A percentile compares a stretch with the other conserved stretches of the same genome.
These are phyloP conservation scores for Magnolia kwangsiensis DNA, from an alignment of 164 flowering plant genomes.

Conservation along the genomic window DNA sequence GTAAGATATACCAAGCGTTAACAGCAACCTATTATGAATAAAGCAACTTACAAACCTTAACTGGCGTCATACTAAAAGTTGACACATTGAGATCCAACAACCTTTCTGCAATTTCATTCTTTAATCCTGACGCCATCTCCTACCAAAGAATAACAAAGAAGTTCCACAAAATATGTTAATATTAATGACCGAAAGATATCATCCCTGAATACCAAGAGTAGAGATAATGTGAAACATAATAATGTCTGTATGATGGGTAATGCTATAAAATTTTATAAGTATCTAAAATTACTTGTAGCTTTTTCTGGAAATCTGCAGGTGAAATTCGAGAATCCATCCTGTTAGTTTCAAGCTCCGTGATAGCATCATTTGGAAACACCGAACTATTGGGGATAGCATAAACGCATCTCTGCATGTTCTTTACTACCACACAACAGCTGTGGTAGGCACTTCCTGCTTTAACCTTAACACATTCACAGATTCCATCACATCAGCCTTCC, in stretches of 20 bases:
- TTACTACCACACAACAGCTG: conserved; percentile 91
- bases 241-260: neutral
- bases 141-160: conserved; percentile 20
- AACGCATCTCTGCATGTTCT: conserved; percentile 85
- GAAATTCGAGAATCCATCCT: conserved; percentile 47
- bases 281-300: conserved; percentile 56
- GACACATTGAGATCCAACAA: conserved; percentile 72
- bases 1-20: neutral
- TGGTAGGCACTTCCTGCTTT: conserved; percentile 66
- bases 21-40: neutral
- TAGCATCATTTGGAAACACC: conserved; percentile 45
- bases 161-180: neutral
- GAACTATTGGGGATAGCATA: conserved; percentile 74
- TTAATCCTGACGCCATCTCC: conserved; percentile 76
- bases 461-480: conserved; percentile 35
- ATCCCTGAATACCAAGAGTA: neutral
- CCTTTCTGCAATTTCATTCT: conserved; percentile 56
- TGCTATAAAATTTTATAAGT: neutral
- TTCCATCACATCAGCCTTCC: conserved; percentile 3
- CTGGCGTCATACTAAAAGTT: conserved; percentile 79
- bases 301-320: conserved; percentile 37
- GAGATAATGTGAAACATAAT: neutral
- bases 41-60: conserved; percentile 59
- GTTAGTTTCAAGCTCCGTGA: conserved; percentile 60
- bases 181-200: no score